Evolutionary conservation across 1,139 yeast genomes (phyloP), one percentile per base, ranked within the genome.

Genomic region (Zygoascus hellenicus): DNA sequence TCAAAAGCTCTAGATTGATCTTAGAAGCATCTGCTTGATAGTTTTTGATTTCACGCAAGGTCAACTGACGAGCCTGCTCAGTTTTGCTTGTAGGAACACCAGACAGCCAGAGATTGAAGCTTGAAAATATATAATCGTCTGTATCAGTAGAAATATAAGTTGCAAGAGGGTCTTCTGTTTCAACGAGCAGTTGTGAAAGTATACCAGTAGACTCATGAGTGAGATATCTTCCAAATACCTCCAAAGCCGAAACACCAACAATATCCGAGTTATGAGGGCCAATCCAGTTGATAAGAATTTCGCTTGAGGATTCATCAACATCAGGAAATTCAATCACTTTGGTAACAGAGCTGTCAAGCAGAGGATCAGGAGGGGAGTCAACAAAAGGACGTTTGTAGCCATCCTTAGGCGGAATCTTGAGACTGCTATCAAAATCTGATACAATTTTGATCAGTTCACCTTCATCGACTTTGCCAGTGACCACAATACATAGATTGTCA

Each of bases 401-500:
- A 69, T 15, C 61, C 57, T 3, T 57, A 52, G 74, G 72, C 33
- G 72, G 61, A 0, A 66, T 62, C 0, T 77, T 75, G 46, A 87
- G 67, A 29, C 71, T 71, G 10, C 66, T 58, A 63, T 92, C 97
- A 63, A 90, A 83, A 32, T 74, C 66, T 3, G 70, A 66, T 76
- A 90, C 75, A 1, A 80, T 69, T 0, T 70, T 63, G 40, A 90
- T 59, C 45, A 92, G 69, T 56, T 88, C 96, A 1, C 61, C 67
- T 51, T 85, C 88, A 51, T 87, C 81, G n/a, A 90, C 78, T 2
- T 86, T 75, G 28, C 99, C 99, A 13, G 89, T 78, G 11, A 94
- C 74, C 43, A 94, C 80, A 10, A 92, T 77, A 60, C 92, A 81
- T 50, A 90, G 69, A 59, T 94, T 94, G 53, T 85, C 89, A 1